Conservation (phyloP, 2,329 filamentous ascomycete species). For the Penicillium sp. region DNA sequence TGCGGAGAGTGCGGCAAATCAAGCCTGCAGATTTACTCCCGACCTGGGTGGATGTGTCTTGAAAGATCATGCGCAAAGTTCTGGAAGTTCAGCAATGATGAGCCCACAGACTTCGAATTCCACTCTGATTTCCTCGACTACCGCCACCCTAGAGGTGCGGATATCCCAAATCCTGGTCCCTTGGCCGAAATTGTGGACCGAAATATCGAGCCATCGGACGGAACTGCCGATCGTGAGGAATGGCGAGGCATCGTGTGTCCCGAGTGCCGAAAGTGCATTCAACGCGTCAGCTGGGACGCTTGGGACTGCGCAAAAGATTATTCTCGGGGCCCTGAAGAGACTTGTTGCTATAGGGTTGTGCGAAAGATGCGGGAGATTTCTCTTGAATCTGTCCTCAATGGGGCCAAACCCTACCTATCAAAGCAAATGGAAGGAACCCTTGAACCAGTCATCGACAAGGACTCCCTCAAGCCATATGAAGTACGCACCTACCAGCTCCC, state of each 20-base stretch:
- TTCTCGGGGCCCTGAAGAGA: neutral
- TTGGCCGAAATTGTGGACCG: conserved; percentile 19
- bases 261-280: conserved; percentile 63
- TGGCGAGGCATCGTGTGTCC: conserved; percentile 70
- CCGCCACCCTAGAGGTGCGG: conserved; percentile 40
- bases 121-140: conserved; percentile 61
- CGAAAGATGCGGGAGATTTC: conserved; percentile 31
- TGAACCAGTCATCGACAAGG: conserved; percentile 37
- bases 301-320: conserved; percentile 59
- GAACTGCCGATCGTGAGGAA: conserved; percentile 56
- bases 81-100: conserved; percentile 53
- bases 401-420: conserved; percentile 35
- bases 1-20: conserved; percentile 49
- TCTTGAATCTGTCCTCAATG: conserved; percentile 39
- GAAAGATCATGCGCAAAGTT: conserved; percentile 56
- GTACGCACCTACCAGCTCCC: conserved; percentile 40
- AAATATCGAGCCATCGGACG: conserved; percentile 39
- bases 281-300: conserved; percentile 62
- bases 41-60: conserved; percentile 63
- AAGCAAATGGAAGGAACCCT: conserved; percentile 31
- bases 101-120: conserved; percentile 51
- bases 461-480: conserved; percentile 35
- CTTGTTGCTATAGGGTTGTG: conserved; percentile 49
- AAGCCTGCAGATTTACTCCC: conserved; percentile 43
- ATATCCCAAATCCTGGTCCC: conserved; percentile 32